phyloP scores from a whole-genome alignment of 768 basidiomycete species.

The Hemileccinum impolitum region DNA sequence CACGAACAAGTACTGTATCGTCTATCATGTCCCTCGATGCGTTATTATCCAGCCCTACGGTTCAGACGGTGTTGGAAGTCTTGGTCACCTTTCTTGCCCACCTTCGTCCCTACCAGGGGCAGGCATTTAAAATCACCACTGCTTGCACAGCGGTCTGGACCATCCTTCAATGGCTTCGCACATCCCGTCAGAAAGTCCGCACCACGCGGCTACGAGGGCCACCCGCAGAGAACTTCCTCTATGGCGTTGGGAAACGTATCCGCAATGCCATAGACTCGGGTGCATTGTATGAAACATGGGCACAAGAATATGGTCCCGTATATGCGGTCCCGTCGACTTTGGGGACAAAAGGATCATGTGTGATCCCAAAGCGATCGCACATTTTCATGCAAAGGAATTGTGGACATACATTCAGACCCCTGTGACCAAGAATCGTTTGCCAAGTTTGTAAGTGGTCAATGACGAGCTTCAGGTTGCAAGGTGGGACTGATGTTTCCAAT shows the following conservation, averaged over 20 bases:
- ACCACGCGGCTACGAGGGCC: constrained; percentile 21
- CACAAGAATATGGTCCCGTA: constrained; percentile 14
- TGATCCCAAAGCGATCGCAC: constrained; percentile 39
- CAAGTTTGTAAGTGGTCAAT: neutral
- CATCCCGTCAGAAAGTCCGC: neutral
- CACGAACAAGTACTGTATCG: too few species aligned
- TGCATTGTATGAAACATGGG: constrained; percentile 22
- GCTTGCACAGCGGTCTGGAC: too few species aligned
- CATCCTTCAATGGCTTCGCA: too few species aligned
- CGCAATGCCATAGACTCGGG: neutral
- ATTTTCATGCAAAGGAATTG: constrained; percentile 12
- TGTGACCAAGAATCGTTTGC: constrained; percentile 33
- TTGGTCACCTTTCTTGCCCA: too few species aligned
- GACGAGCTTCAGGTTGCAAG: neutral
- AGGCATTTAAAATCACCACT: too few species aligned
- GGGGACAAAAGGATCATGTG: constrained; percentile 18
- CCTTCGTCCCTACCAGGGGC: too few species aligned
- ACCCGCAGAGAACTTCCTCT: constrained; percentile 14
- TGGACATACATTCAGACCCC: constrained; percentile 41
- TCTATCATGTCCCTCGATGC: too few species aligned
- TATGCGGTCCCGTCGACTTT: constrained; percentile 16
- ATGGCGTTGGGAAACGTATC: constrained; percentile 12
- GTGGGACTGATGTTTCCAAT: neutral
- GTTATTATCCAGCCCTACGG: too few species aligned
- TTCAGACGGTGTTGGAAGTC: too few species aligned